Conservation (phyloP, 2,329 filamentous ascomycete species). For the Colletotrichum zoysiae region DNA sequence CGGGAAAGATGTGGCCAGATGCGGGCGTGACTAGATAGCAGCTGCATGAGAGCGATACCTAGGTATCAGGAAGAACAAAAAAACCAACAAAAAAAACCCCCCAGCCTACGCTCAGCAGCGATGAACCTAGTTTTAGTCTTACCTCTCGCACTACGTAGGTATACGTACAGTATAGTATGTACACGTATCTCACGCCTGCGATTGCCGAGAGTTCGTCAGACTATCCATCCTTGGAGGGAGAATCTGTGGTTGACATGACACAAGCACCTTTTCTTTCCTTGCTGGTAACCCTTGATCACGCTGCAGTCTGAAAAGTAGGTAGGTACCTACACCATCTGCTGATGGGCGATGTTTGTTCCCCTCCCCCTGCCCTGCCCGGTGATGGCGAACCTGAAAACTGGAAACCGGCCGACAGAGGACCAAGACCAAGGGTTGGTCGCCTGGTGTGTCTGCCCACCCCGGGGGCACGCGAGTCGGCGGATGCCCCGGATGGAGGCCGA, state of each 20-base stretch:
- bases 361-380: not conserved
- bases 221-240: not conserved
- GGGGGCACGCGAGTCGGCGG: conserved; percentile 28
- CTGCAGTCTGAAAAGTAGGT: not conserved
- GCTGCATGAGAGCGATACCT: not conserved
- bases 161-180: not conserved
- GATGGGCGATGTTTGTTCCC: not conserved
- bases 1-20: conserved; percentile 20
- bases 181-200: not conserved
- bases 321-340: not conserved
- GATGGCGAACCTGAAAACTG: conserved; percentile 11
- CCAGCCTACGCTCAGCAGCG: not conserved
- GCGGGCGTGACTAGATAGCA: conserved; percentile 1
- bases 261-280: conserved; percentile 1
- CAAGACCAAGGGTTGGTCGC: not conserved
- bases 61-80: not conserved
- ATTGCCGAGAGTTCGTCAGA: conserved; percentile 1
- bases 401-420: conserved; percentile 21
- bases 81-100: too few relatives aligned
- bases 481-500: conserved; percentile 32
- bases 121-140: not conserved
- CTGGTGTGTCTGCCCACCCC: conserved; percentile 16
- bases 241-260: conserved; percentile 13
- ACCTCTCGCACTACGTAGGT: not conserved
- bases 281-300: not conserved